Evolutionary conservation across 805 yeast species (phyloP).

Genomic region (Barnettozyma sp.): DNA sequence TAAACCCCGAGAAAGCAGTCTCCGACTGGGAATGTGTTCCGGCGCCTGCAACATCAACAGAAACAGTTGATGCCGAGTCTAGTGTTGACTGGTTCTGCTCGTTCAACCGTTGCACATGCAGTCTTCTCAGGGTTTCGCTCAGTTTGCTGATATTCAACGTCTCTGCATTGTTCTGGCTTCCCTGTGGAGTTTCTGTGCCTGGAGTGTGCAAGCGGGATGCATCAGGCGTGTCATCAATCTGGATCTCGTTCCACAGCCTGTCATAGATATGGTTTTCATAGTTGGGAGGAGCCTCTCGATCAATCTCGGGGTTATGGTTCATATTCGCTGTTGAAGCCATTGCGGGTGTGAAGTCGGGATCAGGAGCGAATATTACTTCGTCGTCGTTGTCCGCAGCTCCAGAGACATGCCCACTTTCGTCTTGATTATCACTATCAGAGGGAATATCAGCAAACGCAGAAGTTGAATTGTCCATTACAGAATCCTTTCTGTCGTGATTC

Average conservation of each 20-base stretch:
- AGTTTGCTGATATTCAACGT: conserved; percentile 21
- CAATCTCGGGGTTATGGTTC: conserved; percentile 29
- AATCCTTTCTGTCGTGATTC: conserved; percentile 22
- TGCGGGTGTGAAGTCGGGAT: conserved; percentile 26
- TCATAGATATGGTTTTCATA: conserved; percentile 80
- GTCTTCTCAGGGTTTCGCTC: conserved; percentile 44
- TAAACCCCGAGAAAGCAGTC: conserved; percentile 8
- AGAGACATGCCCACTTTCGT: no score
- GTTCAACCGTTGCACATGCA: conserved; percentile 42
- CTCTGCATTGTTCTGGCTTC: not conserved
- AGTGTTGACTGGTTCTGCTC: conserved; percentile 29
- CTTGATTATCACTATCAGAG: conserved; percentile 18
- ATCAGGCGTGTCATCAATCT: conserved; percentile 27
- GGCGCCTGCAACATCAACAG: not conserved
- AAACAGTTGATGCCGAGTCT: conserved; percentile 17
- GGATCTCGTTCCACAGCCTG: conserved; percentile 62
- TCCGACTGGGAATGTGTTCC: not conserved
- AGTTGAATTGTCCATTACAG: conserved; percentile 18
- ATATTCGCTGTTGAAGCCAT: conserved; percentile 14
- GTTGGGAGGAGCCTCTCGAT: conserved; percentile 73
- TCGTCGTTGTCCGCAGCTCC: no score
- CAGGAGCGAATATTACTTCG: conserved; percentile 34
- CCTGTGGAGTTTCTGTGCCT: conserved; percentile 19
- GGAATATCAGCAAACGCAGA: conserved; percentile 24
- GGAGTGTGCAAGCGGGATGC: conserved; percentile 29